Base-by-base conservation (phyloP, 176 grass and related monocot species). In the Carex kokanica region DNA sequence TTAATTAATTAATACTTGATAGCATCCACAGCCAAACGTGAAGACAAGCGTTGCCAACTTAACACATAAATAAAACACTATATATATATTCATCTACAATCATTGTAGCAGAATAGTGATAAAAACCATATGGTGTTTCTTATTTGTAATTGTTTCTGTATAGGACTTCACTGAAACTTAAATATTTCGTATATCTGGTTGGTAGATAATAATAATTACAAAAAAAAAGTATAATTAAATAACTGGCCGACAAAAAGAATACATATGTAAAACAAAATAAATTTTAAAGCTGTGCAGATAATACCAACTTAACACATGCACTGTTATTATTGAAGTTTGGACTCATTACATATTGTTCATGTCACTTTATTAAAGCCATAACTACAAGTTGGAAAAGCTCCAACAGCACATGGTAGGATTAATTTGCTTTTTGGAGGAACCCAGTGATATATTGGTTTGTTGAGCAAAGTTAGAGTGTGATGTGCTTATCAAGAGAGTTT, bases 301-400 rank as follows among this genome's bases (percentile, higher is more conserved):
- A 54, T 31, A 54, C 67, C 47, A 53, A 54, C 7, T 38, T 32
- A 40, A 69, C 66, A 69, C 72, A 52, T 74, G 73, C 24, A 13
- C 14, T 77, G 72, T 31, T 29, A 16, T 77, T 18, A 51, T 55
- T 55, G 16, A 81, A 82, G 80, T 82, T 64, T 82, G 79, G 47
- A 17, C 2, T 62, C 31, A 80, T 66, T 38, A 47, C 60, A 52
- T 34, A 0, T 13, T 6, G 38, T 16, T 66, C 79, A 82, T 21
- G 52, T 65, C 56, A 53, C 56, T 13, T 36, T 53, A 65, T 27
- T 36, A 66, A 65, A 31, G 21, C 60, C 62, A 49, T 31, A 34
- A 49, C 36, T 52, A 82, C 58, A 64, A 66, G 13, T 82, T 82
- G 60, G 61, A 43, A 67, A 82, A 66, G 78, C 29, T 82, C 21